Evolutionary conservation across 805 yeast species (phyloP).

Genomic region (Kluyveromyces dobzhanskii): DNA sequence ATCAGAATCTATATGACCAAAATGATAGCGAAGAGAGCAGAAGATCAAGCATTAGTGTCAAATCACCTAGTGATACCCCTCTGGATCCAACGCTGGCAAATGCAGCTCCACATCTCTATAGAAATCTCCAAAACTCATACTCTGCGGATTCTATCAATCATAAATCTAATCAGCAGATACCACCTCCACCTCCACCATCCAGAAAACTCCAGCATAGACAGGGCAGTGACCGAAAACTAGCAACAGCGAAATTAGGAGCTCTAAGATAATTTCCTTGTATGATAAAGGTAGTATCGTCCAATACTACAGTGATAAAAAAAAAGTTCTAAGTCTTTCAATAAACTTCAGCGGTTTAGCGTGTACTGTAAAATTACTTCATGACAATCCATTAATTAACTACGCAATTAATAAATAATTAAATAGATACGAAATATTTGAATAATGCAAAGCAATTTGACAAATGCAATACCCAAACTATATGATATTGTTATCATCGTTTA

Average conservation of each 20-base stretch:
- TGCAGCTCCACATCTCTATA: conserved; percentile 6
- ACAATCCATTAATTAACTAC: too few species aligned
- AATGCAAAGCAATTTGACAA: too few species aligned
- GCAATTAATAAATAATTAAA: too few species aligned
- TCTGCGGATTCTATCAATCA: conserved; percentile 31
- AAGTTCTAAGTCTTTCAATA: too few species aligned
- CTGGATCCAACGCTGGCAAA: conserved; percentile 5
- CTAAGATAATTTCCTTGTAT: not conserved
- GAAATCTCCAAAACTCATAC: conserved; percentile 11
- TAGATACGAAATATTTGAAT: too few species aligned
- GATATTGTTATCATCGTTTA: conserved; percentile 24
- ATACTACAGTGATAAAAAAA: too few species aligned
- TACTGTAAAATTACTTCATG: too few species aligned
- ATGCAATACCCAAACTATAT: conserved; percentile 1
- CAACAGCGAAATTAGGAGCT: conserved; percentile 3
- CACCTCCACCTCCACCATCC: conserved; percentile 34
- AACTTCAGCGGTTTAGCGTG: too few species aligned
- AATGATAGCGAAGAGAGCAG: conserved; percentile 13
- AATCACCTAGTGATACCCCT: conserved; percentile 2
- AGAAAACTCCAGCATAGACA: conserved; percentile 16
- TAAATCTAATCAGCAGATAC: conserved; percentile 22
- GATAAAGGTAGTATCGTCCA: too few species aligned
- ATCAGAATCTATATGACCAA: not conserved
- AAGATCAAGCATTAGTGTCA: conserved; percentile 17
- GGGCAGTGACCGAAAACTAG: conserved; percentile 9